These are phyloP conservation scores for Backusella tarrabulga DNA, from an alignment of 192 early-diverging fungal species.

Conservation along the genomic window DNA sequence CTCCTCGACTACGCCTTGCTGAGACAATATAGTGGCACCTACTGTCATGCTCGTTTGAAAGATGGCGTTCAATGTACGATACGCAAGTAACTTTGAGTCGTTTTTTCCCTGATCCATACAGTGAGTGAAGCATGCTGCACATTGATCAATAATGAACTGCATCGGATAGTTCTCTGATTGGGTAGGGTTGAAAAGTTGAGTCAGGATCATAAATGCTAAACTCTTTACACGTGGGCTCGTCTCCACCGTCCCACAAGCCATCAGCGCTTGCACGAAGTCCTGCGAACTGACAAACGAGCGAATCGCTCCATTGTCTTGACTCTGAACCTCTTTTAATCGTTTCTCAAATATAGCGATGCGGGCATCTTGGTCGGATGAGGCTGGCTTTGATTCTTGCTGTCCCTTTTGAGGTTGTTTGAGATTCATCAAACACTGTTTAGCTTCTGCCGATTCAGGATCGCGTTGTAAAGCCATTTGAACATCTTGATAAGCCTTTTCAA, in stretches of 20 bases:
- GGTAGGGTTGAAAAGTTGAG: constrained; percentile 25
- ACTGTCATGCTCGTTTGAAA: constrained; percentile 66
- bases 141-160: constrained; percentile 28
- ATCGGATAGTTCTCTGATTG: constrained; percentile 20
- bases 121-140: constrained; percentile 26
- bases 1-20: constrained; percentile 65
- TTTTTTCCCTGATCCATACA: constrained; percentile 39
- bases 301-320: not conserved
- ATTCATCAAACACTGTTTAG: not conserved
- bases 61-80: constrained; percentile 54
- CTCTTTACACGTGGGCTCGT: constrained; percentile 13
- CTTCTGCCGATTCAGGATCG: constrained; percentile 12
- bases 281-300: constrained; percentile 19
- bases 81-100: constrained; percentile 32
- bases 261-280: constrained; percentile 26
- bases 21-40: constrained; percentile 57
- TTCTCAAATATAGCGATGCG: not conserved
- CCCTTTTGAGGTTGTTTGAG: not conserved
- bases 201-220: constrained; percentile 27
- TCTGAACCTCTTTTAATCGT: constrained; percentile 5
- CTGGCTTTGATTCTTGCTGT: not conserved
- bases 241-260: constrained; percentile 19
- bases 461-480: constrained; percentile 7
- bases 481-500: constrained; percentile 9
- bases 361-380: constrained; percentile 10